phyloP scores from a whole-genome alignment of 139 green algal species.

The Raphidocelis subcapitata region DNA sequence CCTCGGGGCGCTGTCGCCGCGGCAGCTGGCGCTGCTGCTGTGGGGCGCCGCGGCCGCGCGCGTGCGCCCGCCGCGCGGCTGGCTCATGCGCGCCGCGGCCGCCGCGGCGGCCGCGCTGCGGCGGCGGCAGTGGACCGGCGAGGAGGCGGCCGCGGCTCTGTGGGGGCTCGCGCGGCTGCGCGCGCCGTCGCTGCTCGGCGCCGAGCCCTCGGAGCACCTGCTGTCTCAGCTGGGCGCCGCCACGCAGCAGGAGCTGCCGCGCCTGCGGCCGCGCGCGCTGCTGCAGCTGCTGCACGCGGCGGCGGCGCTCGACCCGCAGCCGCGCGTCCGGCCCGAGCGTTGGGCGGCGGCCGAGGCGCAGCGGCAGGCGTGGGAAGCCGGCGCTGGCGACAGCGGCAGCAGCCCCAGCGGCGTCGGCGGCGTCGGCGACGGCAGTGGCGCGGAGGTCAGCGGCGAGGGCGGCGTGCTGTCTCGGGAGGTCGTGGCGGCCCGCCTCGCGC shows the following conservation, averaged over 20 bases:
- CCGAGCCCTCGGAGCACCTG: constrained; percentile 19
- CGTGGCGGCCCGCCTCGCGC: background rate
- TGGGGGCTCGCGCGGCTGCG: constrained; percentile 20
- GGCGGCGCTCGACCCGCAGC: constrained; percentile 7
- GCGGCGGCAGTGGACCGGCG: background rate
- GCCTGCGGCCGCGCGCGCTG: background rate
- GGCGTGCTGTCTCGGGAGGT: too few relatives aligned
- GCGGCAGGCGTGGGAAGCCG: background rate
- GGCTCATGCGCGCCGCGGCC: constrained; percentile 1
- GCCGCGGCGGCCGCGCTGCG: background rate
- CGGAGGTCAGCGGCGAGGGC: too few relatives aligned
- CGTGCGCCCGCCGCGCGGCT: background rate
- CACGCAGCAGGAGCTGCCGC: constrained; percentile 2
- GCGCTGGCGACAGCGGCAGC: background rate
- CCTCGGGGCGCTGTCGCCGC: constrained; percentile 1
- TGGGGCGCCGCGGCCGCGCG: constrained; percentile 1
- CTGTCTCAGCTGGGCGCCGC: constrained; percentile 6
- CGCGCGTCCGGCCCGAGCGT: background rate
- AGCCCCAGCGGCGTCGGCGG: background rate
- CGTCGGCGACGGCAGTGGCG: background rate
- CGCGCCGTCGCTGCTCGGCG: constrained; percentile 6
- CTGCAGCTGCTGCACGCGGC: constrained; percentile 24
- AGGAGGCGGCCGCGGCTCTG: constrained; percentile 8
- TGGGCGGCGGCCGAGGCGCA: background rate
- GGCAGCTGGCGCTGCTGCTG: constrained; percentile 8